These are phyloP conservation scores for Tieghemostelium lacteum DNA, from an alignment of 78 protist genomes.

Conservation along the genomic window DNA sequence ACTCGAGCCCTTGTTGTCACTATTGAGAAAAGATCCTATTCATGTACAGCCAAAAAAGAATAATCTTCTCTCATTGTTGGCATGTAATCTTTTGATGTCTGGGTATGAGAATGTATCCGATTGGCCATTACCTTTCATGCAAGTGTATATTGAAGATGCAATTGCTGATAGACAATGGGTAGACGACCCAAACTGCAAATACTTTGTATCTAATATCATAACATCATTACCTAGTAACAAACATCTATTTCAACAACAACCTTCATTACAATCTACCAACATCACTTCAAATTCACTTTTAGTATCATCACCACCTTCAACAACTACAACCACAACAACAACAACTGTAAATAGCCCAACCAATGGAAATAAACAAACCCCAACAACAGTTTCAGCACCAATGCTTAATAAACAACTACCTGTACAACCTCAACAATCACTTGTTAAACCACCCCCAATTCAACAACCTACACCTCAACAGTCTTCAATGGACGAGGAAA, in stretches of 20 bases:
- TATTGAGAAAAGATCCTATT: slow-evolving; percentile 43
- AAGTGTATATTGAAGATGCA: slow-evolving; percentile 46
- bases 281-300: neutral
- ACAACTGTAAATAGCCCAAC: neutral
- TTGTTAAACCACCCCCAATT: neutral
- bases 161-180: slow-evolving; percentile 64
- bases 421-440: neutral
- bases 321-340: slow-evolving; percentile 5
- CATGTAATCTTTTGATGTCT: slow-evolving; percentile 43
- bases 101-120: slow-evolving; percentile 53
- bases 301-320: neutral
- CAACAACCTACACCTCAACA: neutral
- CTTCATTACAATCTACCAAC: neutral
- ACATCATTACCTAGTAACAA: slow-evolving; percentile 1
- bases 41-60: slow-evolving; percentile 68
- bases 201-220: slow-evolving; percentile 25
- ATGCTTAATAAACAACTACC: neutral
- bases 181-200: slow-evolving; percentile 61
- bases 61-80: slow-evolving; percentile 30
- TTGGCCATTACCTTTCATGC: slow-evolving; percentile 48
- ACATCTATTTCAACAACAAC: neutral
- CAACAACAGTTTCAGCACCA: neutral
- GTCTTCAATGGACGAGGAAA: no score
- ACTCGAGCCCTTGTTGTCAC: slow-evolving; percentile 41
- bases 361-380: slow-evolving; percentile 5